Evolutionary conservation across 495 filamentous ascomycete genomes (phyloP), one percentile per base, ranked within the genome.

Genomic region (Cenococcum geophilum): DNA sequence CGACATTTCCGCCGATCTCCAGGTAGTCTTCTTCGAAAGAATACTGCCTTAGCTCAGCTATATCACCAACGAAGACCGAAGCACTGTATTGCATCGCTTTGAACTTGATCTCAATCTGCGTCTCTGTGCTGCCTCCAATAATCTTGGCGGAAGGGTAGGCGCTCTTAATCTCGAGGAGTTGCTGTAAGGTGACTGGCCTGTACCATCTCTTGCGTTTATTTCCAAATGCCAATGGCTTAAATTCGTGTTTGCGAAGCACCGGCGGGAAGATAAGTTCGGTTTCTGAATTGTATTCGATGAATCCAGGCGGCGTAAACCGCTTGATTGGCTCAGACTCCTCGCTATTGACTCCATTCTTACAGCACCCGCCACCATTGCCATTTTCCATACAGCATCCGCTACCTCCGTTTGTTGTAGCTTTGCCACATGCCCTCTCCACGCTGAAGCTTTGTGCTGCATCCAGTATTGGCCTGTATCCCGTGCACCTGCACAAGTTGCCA

Each of bases 61-160:
- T 96, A 69, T 98, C 93, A 25, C 91, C 91, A 14, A 97, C 85
- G 70, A 87, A 97, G 0, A 98, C 92, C 0, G 91, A 97, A 5
- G 86, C 83, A 11, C 84, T 82, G 71, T 96, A 98, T 66, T 90
- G 84, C 82, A 95, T 84, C 1, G 84, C 89, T 77, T 98, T 97
- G 80, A 98, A 98, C 71, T 96, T 97, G 74, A 95, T 86, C 73
- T 98, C 93, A 56, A 98, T 97, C 72, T 97, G 93, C 0, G 92
- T 97, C 74, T 98, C 93, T 4, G 90, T 95, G 71, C 90, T 95
- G 45, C 93, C 93, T 25, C 92, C 92, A 61, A 98, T 96, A 59
- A 98, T 80, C 74, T 98, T 98, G 1, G 92, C 89, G 5, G 85
- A 83, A 0, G 92, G 93, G 62, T 91, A 86, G 0, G 83, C 83